phyloP scores from a whole-genome alignment of 768 basidiomycete genomes.

The Trametes punicea region DNA sequence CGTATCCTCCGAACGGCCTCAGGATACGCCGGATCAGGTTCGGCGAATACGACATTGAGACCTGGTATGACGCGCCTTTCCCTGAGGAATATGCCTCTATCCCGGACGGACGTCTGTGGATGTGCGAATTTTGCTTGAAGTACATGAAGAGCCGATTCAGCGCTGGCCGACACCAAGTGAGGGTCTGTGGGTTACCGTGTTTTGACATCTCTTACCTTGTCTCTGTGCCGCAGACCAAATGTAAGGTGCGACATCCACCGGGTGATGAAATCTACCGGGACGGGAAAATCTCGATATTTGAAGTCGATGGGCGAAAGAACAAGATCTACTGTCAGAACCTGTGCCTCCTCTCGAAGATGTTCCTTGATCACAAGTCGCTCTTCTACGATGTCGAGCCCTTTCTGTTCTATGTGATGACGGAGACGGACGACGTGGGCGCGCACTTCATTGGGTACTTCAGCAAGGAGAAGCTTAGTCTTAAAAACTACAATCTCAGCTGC shows the following conservation, averaged over 20 bases:
- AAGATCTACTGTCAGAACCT: constrained; percentile 99
- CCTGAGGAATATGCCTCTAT: constrained; percentile 95
- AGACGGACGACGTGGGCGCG: constrained; percentile 84
- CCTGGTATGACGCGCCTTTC: constrained; percentile 99
- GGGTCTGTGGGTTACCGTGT: constrained; percentile 21
- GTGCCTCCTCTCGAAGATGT: constrained; percentile 97
- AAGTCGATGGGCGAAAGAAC: constrained; percentile 97
- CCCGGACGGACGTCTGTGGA: constrained; percentile 90
- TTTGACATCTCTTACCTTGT: not conserved
- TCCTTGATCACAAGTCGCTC: constrained; percentile 96
- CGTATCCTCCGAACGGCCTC: constrained; percentile 45
- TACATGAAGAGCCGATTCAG: constrained; percentile 96
- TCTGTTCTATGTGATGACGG: constrained; percentile 96
- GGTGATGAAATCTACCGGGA: constrained; percentile 99
- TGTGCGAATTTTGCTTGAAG: constrained; percentile 97
- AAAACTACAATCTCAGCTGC: constrained; percentile 97
- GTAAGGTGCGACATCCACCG: constrained; percentile 91
- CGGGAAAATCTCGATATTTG: constrained; percentile 84
- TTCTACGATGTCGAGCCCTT: constrained; percentile 99
- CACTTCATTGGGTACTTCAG: constrained; percentile 98
- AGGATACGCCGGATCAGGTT: constrained; percentile 89
- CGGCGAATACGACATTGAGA: constrained; percentile 88
- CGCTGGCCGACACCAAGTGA: constrained; percentile 78
- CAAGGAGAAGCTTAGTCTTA: constrained; percentile 96
- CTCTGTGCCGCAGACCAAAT: constrained; percentile 68